These are phyloP conservation scores for Mycena olivaceomarginata DNA, from an alignment of 768 basidiomycete genomes.

Conservation along the genomic window DNA sequence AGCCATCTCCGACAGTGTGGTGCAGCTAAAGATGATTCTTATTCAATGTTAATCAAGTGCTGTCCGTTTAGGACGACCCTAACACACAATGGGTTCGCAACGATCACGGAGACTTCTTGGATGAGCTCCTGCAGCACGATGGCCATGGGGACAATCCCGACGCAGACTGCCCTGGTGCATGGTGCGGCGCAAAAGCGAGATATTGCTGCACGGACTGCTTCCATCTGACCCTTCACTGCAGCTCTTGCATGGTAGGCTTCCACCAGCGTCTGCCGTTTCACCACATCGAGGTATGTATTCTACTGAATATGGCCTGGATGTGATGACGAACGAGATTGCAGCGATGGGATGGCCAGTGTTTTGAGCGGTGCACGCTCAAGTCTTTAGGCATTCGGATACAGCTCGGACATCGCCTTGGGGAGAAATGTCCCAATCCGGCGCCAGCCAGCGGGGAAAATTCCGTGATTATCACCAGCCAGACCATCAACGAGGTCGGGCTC, in stretches of 20 bases:
- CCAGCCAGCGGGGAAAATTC: background rate
- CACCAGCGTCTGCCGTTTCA: background rate
- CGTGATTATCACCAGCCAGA: background rate
- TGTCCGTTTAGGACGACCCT: background rate
- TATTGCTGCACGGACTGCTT: background rate
- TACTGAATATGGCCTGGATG: too few species aligned
- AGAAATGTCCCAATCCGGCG: background rate
- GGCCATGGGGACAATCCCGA: slow-evolving; percentile 1
- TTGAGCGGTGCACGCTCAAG: background rate
- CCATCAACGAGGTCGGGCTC: background rate
- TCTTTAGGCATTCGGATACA: background rate
- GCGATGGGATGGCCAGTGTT: background rate
- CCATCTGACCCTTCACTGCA: background rate
- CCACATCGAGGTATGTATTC: slow-evolving; percentile 1
- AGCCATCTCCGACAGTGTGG: too few species aligned
- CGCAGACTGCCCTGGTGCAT: background rate
- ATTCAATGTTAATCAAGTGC: too few species aligned
- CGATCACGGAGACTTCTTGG: background rate
- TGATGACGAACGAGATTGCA: background rate
- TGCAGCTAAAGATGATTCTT: too few species aligned
- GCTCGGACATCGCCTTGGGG: background rate
- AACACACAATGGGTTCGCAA: background rate
- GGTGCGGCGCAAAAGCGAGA: background rate
- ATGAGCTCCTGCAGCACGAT: slow-evolving; percentile 2
- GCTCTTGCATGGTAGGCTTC: background rate